Evolutionary conservation across 495 filamentous ascomycete species (phyloP).

Genomic region (Neurospora intermedia): DNA sequence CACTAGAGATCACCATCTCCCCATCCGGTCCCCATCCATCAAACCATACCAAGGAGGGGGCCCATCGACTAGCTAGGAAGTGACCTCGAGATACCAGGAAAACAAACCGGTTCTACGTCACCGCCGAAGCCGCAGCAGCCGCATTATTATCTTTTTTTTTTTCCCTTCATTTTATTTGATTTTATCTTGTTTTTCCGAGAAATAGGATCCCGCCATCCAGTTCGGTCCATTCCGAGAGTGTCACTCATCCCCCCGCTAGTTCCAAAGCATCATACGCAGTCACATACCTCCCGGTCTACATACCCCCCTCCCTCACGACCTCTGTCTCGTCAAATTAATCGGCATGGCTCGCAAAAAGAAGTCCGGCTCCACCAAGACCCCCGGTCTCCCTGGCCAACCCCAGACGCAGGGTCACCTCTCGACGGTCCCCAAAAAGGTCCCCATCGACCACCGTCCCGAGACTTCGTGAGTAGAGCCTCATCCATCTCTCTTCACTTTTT

Average conservation of each 20-base stretch:
- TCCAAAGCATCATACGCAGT: not conserved
- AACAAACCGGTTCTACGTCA: not conserved
- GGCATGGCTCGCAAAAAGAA: not conserved
- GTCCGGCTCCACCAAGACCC: not conserved
- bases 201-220: not conserved
- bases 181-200: not conserved
- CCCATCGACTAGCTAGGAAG: not conserved
- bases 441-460: constrained; percentile 19
- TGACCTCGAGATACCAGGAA: not conserved
- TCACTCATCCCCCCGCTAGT: not conserved
- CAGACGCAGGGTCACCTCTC: not conserved
- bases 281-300: too few relatives aligned
- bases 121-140: not conserved
- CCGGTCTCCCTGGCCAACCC: not conserved
- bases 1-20: not conserved
- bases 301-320: not conserved
- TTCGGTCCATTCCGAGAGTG: not conserved
- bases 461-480: constrained; percentile 14
- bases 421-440: not conserved
- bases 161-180: not conserved
- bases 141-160: not conserved
- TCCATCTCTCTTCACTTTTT: not conserved
- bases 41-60: not conserved
- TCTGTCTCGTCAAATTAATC: not conserved
- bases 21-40: not conserved